phyloP scores from a whole-genome alignment of 179 eudicot genomes.

The Pouteria campechiana region DNA sequence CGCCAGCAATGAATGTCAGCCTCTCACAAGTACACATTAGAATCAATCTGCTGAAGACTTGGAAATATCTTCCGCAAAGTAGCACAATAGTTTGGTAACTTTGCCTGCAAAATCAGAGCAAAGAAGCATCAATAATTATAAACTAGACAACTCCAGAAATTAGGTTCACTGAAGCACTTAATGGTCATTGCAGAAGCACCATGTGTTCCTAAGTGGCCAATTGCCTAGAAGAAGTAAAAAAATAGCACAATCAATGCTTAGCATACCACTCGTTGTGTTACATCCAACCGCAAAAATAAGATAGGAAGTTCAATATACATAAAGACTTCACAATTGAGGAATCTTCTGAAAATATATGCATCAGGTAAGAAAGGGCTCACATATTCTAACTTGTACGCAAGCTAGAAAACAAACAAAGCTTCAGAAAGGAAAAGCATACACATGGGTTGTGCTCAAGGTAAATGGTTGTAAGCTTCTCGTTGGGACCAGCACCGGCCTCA shows the following conservation, averaged over 20 bases:
- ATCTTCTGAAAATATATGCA: not conserved
- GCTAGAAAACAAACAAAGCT: not conserved
- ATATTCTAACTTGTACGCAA: not conserved
- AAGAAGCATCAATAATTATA: not conserved
- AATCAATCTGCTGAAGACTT: slow-evolving; percentile 72
- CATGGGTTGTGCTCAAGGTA: slow-evolving; percentile 98
- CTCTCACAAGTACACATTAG: no score
- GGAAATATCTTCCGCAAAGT: slow-evolving; percentile 66
- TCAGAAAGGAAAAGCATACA: slow-evolving; percentile 32
- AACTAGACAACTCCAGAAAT: not conserved
- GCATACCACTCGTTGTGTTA: no score
- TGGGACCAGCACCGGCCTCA: slow-evolving; percentile 73
- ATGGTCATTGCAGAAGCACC: no score
- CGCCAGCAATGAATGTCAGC: no score
- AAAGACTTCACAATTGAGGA: not conserved
- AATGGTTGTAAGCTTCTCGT: slow-evolving; percentile 78
- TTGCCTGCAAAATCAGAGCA: slow-evolving; percentile 45
- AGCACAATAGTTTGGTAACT: slow-evolving; percentile 32
- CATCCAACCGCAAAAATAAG: not conserved
- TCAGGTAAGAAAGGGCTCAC: not conserved
- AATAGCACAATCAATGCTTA: not conserved
- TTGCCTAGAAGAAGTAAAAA: no score
- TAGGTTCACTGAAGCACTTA: not conserved
- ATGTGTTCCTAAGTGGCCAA: no score
- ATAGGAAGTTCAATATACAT: not conserved